Base-by-base conservation (phyloP, 805 yeast species). In the Kluyveromyces siamensis region DNA sequence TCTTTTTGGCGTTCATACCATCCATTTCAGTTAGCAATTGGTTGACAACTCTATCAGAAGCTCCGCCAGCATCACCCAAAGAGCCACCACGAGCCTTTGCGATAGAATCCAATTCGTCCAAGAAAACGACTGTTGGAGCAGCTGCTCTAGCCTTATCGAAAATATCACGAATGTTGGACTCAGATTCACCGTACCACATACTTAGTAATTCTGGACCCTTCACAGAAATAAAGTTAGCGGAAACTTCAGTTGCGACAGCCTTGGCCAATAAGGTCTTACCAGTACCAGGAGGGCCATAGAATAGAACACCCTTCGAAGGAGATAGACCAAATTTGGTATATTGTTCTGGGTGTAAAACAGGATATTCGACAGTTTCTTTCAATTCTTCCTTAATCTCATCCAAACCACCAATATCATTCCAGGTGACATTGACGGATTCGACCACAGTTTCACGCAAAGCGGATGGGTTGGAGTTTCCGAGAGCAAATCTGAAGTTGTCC, bases 201-300 rank as follows among this genome's bases (percentile, higher is more conserved):
- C 96, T 87, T 67, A 91, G 80, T 68, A 91, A 77, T 73, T 89
- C 97, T 37, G 97, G 97, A 59, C 97, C 97, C 73, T 89, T 89
- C 48, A 91, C 98, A 44, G 96, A 86, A 58, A 93, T 93, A 73
- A 93, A 93, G 71, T 93, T 93, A 36, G 99, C 99, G 53, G 96
- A 87, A 37, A 93, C 98, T 70, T 93, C 99, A 44, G 98, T 93
- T 44, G 99, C 99, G 59, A 93, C 98, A 48, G 99, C 99, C 73
- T 93, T 93, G 43, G 99, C 99, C 62, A 93, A 77, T 65, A 93
- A 74, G 4, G 99, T 93, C 75, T 93, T 93, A 89, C 99, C 99
- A 52, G 98, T 93, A 86, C 99, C 99, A 52, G 99, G 99, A 47
- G 99, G 99, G 60, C 99, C 99, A 69, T 86, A 93, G 77, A 93